Evolutionary conservation across 2,329 filamentous ascomycete genomes (phyloP), one percentile per base, ranked within the genome.

Genomic region (Dothidotthia symphoricarpi): DNA sequence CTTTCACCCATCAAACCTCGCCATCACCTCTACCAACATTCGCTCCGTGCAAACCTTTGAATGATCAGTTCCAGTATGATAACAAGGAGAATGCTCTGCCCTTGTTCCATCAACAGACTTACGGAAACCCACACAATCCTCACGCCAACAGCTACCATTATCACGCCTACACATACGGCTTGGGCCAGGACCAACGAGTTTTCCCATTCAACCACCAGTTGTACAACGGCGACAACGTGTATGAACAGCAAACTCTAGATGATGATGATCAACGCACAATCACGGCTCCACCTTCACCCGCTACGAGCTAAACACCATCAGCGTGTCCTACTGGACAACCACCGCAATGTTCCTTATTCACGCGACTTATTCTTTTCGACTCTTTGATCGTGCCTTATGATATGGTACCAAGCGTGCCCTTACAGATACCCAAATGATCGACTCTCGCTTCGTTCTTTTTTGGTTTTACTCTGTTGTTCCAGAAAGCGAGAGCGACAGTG

Each of bases 271-370:
- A 62, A 28, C 60, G 63, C 25, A 66, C 63, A 5, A 49, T 66
- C 36, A 65, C 63, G 12, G 63, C 62, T 39, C 61, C 63, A 8
- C 63, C 63, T 26, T 66, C 63, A 8, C 63, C 63, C 39, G 55
- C 58, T 38, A 56, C 55, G 5, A 50, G 47, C 39, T 66, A 47
- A 49, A 39, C 31, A 22, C 16, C 24, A 28, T 15, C 19, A 11
- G 24, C 16, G 9, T 24, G 27, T 5, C 19, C 9, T 9, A 22
- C 19, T 22, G 19, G 5, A 9, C 9, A 22, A 22, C 9, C 9
- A 9, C 19, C 19, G 19, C 19, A 22, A 9, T 9, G 9, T 22
- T 22, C 19, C 19, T 22, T 22, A 9, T 5, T 22, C 9, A 5
- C 19, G 9, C 19, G 24, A n/a, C 27, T 14, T 38, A 12, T 16